Evolutionary conservation across 805 yeast species (phyloP), one percentile per base, ranked within the genome.

Genomic region (Candida succiphila): DNA sequence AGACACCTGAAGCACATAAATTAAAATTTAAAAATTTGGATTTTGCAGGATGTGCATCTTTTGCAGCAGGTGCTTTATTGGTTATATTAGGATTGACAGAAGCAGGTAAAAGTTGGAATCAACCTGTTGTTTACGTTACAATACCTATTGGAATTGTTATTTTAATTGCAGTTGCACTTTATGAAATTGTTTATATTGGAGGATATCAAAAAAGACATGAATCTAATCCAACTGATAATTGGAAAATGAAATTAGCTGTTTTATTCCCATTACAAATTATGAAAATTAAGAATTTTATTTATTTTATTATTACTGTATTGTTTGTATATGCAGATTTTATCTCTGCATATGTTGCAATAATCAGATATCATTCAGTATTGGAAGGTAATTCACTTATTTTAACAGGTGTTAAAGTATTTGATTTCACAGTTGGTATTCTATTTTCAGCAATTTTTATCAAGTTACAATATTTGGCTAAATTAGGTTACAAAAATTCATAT

Each of bases 51-150:
- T 5, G 27, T 3, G 17, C 25, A 43, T 10, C 57, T 9, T 37
- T 64, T 12, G 57, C 67, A 15, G 31, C 43, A n/a, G 69, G 67
- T 0, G 40, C 53, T 3, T 25, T 65, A 3, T 41, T 67, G 24
- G 39, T 65, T 3, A 64, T 66, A 19, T 52, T 61, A 10, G 75
- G 70, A 0, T 48, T 67, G 29, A 65, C 68, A 0, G 63, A 65
- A 39, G 70, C 67, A 16, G 72, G 71, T 17, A 54, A 54, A 5
- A 45, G 46, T 1, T 68, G 73, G 72, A 48, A 48, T 4, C 36
- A 52, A 2, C 63, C 72, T 1, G 43, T 49, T 14, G 61, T 63
- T 2, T n/a, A n/a, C n/a, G n/a, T n/a, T n/a, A n/a, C n/a, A n/a
- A n/a, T n/a, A n/a, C n/a, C n/a, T n/a, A n/a, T 67, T 32, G 72